Evolutionary conservation across 495 filamentous ascomycete species (phyloP).

Genomic region (Penicillium tannophilum): DNA sequence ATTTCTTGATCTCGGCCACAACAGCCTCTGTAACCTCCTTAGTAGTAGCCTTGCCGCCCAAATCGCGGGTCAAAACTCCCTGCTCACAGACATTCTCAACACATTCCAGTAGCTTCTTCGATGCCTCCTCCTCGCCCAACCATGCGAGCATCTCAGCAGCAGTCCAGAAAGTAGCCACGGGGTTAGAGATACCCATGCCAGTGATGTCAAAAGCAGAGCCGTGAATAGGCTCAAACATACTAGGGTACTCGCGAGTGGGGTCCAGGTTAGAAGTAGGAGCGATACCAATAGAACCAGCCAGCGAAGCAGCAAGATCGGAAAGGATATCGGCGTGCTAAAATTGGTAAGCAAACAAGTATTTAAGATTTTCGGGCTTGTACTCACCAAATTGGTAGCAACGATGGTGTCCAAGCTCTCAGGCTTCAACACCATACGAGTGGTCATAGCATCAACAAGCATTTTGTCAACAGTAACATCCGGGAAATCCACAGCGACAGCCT

Average conservation of each 20-base stretch:
- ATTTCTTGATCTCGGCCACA: constrained; percentile 55
- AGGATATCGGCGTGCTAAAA: constrained; percentile 57
- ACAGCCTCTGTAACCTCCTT: constrained; percentile 64
- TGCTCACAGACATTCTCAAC: constrained; percentile 63
- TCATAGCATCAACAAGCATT: constrained; percentile 65
- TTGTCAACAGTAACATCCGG: constrained; percentile 57
- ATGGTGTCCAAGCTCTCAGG: constrained; percentile 57
- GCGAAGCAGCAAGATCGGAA: constrained; percentile 58
- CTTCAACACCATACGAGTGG: constrained; percentile 56
- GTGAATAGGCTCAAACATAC: constrained; percentile 71
- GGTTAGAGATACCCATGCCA: constrained; percentile 72
- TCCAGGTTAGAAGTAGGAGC: constrained; percentile 67
- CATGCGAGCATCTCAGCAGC: constrained; percentile 69
- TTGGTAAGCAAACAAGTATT: constrained; percentile 1
- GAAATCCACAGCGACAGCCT: constrained; percentile 47
- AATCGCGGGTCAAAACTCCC: constrained; percentile 61
- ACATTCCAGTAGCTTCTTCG: constrained; percentile 55
- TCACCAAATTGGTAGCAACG: constrained; percentile 56
- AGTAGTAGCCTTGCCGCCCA: constrained; percentile 58
- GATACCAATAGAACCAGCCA: constrained; percentile 59
- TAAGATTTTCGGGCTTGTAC: constrained; percentile 2
- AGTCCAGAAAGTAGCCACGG: constrained; percentile 70
- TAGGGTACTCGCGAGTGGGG: constrained; percentile 59
- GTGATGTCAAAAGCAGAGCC: constrained; percentile 73
- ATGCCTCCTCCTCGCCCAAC: constrained; percentile 60